These are phyloP conservation scores for Pestalotiopsis sp. DNA, from an alignment of 2,329 filamentous ascomycete species.

Conservation along the genomic window DNA sequence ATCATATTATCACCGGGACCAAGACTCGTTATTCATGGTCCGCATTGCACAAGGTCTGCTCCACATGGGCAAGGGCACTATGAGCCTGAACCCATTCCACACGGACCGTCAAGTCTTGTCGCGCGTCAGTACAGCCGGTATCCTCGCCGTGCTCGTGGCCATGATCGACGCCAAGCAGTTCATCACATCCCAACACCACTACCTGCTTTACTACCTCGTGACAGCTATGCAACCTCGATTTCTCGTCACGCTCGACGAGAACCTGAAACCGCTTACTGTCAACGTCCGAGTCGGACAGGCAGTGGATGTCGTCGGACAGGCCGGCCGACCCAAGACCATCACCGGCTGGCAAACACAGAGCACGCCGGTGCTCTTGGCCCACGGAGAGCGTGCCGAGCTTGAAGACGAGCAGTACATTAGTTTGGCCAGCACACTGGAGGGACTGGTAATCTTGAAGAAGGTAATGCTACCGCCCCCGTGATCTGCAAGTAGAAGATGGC, in stretches of 20 bases:
- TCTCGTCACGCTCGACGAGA: constrained; percentile 93
- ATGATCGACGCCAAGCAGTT: constrained; percentile 95
- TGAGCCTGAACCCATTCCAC: constrained; percentile 98
- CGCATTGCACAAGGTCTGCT: constrained; percentile 95
- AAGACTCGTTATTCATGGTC: constrained; percentile 98
- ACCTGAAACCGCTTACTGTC: constrained; percentile 89
- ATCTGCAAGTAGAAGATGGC: neutral
- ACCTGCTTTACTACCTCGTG: constrained; percentile 95
- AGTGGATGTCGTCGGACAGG: constrained; percentile 96
- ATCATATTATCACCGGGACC: constrained; percentile 96
- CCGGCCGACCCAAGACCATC: constrained; percentile 96
- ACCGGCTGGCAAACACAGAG: constrained; percentile 99
- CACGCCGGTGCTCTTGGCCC: constrained; percentile 93
- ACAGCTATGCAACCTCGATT: constrained; percentile 97
- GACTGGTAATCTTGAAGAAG: constrained; percentile 95
- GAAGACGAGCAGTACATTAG: constrained; percentile 98
- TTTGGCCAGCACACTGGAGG: constrained; percentile 88
- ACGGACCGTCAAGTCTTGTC: constrained; percentile 96
- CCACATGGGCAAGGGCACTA: constrained; percentile 98
- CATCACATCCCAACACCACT: constrained; percentile 71
- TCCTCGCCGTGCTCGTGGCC: constrained; percentile 87
- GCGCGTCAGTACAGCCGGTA: constrained; percentile 83
- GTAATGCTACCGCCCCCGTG: constrained; percentile 51
- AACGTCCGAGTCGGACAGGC: constrained; percentile 98
- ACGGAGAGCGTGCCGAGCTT: constrained; percentile 93